A percentile compares a stretch with the other conserved stretches of the same genome.
phyloP scores from a whole-genome alignment of 2,329 filamentous ascomycete genomes.

The Fusarium palustre region DNA sequence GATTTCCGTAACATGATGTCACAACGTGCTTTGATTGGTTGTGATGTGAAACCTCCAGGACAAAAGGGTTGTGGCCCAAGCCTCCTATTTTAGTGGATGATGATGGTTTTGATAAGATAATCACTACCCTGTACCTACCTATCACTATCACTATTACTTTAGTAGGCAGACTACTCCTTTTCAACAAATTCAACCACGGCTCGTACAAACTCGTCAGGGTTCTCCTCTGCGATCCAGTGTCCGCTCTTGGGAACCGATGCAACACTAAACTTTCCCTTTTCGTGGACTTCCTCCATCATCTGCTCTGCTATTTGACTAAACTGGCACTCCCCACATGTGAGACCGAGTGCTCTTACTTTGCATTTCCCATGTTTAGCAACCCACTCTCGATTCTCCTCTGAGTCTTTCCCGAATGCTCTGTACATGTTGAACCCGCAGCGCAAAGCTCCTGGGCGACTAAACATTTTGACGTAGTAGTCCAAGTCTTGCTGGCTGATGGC shows the following conservation, averaged over 20 bases:
- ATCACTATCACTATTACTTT: not conserved
- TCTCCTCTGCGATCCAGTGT: slow-evolving; percentile 29
- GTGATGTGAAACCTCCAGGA: not conserved
- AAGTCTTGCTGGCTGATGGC: slow-evolving; percentile 14
- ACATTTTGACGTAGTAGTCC: slow-evolving; percentile 9
- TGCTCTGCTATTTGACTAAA: slow-evolving; percentile 24
- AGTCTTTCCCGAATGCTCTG: slow-evolving; percentile 8
- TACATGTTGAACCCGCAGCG: slow-evolving; percentile 14
- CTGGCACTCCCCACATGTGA: slow-evolving; percentile 12
- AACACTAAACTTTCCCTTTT: slow-evolving; percentile 13
- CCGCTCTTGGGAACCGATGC: slow-evolving; percentile 14
- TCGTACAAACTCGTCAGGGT: slow-evolving; percentile 15
- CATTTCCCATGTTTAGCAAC: slow-evolving; percentile 24
- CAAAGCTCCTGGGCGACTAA: not conserved
- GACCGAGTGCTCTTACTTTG: slow-evolving; percentile 14
- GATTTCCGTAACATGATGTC: slow-evolving; percentile 45
- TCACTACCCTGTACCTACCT: not conserved
- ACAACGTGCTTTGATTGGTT: slow-evolving; percentile 36
- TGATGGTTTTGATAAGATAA: slow-evolving; percentile 41
- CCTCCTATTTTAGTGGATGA: slow-evolving; percentile 16
- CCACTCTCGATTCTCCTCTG: slow-evolving; percentile 31
- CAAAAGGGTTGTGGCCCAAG: slow-evolving; percentile 29
- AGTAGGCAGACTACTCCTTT: not conserved
- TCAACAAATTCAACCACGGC: slow-evolving; percentile 18
- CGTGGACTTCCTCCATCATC: slow-evolving; percentile 24